Evolutionary conservation across 1,139 yeast genomes (phyloP), one percentile per base, ranked within the genome.

Genomic region (Kodamaea suecica): DNA sequence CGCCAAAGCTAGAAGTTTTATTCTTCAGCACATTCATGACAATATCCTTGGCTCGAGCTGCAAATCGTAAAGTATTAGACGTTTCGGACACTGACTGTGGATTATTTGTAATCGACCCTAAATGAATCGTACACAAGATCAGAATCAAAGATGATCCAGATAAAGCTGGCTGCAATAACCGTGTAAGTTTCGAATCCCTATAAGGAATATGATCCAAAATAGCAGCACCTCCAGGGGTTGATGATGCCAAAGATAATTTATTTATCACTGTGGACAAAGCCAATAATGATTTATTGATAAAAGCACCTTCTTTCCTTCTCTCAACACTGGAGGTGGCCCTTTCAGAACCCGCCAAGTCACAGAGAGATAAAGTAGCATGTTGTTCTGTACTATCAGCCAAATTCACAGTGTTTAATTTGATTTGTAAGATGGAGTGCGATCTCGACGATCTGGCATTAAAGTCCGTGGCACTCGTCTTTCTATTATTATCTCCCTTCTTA

Each of bases 341-440:
- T 59, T 92, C 98, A 12, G 95, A 84, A 15, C 98, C 98, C 0
- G 98, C 98, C 51, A 92, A 71, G 61, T 92, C 98, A 66, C 97
- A 92, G 38, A 92, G 68, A 17, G 94, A 85, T 26, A 92, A 73
- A 0, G 92, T 80, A 23, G 92, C 74, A 34, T 70, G 60, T 12
- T 67, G 66, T 38, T 73, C 77, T 1, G 61, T 55, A 7, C 71
- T 70, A 2, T 66, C 57, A 1, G 51, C 41, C 28, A 64, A 35
- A 50, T 73, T 71, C 3, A 71, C 59, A 1, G 71, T 55, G 8
- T 69, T 69, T 17, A 90, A 58, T 39, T 76, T 69, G 13, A 90
- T 72, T 52, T 86, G 82, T n/a, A 88, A 76, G 23, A 88, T 84
- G 0, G 97, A 95, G 58, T 92, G 98, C 1, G 96, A 86, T 44